These are phyloP conservation scores for Aspergillus haitiensis DNA, from an alignment of 495 filamentous ascomycete genomes.

Conservation along the genomic window DNA sequence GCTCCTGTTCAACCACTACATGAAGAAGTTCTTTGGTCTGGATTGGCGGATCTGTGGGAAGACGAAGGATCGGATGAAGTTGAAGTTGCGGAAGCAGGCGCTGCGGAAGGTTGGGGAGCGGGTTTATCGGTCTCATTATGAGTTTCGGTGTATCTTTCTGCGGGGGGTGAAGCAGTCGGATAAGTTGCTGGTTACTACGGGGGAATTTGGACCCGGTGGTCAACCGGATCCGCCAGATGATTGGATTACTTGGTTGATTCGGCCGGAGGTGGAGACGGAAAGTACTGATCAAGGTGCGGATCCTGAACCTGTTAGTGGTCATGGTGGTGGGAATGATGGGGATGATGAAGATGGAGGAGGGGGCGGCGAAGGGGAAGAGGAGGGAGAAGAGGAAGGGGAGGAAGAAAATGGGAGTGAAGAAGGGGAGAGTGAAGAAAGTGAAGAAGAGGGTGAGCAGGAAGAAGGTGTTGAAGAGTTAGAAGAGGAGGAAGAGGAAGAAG, in stretches of 20 bases:
- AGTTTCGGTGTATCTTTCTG: slow-evolving; percentile 16
- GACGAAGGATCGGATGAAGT: slow-evolving; percentile 1
- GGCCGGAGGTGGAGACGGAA: neutral
- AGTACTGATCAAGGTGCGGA: neutral
- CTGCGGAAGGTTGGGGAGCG: slow-evolving; percentile 12
- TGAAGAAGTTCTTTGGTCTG: slow-evolving; percentile 11
- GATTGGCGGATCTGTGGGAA: slow-evolving; percentile 14
- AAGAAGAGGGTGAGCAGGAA: neutral
- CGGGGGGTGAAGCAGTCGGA: slow-evolving; percentile 13
- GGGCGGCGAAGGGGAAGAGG: neutral
- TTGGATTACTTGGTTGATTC: neutral
- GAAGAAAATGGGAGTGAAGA: neutral
- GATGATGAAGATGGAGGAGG: neutral
- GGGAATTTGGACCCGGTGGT: slow-evolving; percentile 8
- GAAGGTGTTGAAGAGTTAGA: neutral
- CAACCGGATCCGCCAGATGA: slow-evolving; percentile 7
- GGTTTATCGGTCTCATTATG: slow-evolving; percentile 12
- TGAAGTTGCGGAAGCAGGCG: slow-evolving; percentile 1
- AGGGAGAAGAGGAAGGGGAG: neutral
- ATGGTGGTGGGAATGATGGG: too few relatives aligned
- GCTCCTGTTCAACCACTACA: slow-evolving; percentile 14
- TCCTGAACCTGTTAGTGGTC: neutral
- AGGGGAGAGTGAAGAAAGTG: neutral
- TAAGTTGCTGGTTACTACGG: slow-evolving; percentile 20
- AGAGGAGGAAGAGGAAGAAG: neutral